Base-by-base conservation (phyloP, 2,329 filamentous ascomycete genomes). In the Alternaria panax region DNA sequence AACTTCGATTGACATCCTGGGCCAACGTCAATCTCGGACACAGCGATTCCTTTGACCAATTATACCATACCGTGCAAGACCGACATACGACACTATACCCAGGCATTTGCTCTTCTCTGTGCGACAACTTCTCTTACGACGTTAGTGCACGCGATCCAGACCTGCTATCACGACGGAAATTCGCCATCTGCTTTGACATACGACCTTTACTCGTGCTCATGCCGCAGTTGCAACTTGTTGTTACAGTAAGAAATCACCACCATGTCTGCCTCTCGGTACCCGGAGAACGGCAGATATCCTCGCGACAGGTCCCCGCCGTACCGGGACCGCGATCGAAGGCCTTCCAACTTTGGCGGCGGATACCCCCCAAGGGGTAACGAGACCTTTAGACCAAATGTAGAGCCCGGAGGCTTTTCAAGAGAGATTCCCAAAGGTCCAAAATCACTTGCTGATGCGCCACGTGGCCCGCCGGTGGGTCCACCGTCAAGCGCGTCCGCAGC, bases 401-500 rank as follows among this genome's bases (percentile, higher is more conserved):
- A 78, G n/a, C 62, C 72, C 5, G 58, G 57, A 43, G 63, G 52
- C 4, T 78, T 77, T 25, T 57, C 74, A 3, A 65, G 75, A 60
- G 92, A 96, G 64, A 89, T 91, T 2, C 93, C 93, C 3, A 86
- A 92, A 56, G 93, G 91, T 0, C 92, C 93, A 11, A 92, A 93
- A 77, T 92, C 91, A 77, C 81, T 93, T 57, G 85, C 90, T 60
- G 91, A 94, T 86, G 28, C 85, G 16, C 73, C 79, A 48, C 77
- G 80, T 52, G 73, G 74, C n/a, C 74, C 77, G 38, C 70, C 74
- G 50, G 60, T 74, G 11, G 75, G 72, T 25, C 67, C 68, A 6
- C 66, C 72, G 5, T 64, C 73, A 36, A 67, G 71, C 27, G 64
- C 73, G 18, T 75, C 78, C 45, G 71, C 77, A 52, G 78, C 77